Evolutionary conservation across 2,329 filamentous ascomycete genomes (phyloP), one percentile per base, ranked within the genome.

Genomic region (Akanthomyces lecanii): DNA sequence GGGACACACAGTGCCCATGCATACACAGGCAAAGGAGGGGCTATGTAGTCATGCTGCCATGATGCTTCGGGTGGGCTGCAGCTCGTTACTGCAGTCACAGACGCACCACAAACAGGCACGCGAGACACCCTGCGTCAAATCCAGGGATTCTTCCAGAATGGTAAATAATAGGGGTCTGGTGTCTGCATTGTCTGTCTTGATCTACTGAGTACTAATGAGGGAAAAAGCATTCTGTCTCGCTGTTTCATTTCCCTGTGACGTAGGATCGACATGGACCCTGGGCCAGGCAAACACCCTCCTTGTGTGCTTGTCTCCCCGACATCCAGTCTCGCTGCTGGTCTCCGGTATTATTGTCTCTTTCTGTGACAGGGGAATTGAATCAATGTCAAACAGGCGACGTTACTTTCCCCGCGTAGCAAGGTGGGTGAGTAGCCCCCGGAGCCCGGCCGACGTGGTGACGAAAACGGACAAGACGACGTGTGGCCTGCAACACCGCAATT

Each of bases 231-330:
- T 25, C 18, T 58, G 25, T 58, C 30, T 58, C 16, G 55, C 54
- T 42, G 33, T 3, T 36, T 33, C 40, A 33, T 47, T 47, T 57
- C 40, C 18, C 38, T n/a, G 40, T 57, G 54, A 57, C 54, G 54
- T 57, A 57, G 25, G 25, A 47, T 47, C 54, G 23, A 25, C 54
- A 57, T n/a, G 54, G 40, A 33, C 38, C 54, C 54, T 47, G 16
- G 21, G 25, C 30, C 40, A 10, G 7, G 18, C 51, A 38, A 23
- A 38, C 10, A 21, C 5, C 1, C 14, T 40, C 16, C 54, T 21
- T 30, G 28, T 30, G 28, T 30, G 28, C 28, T 6, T 30, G 4
- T 30, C 28, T 30, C 28, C 28, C 6, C 4, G 28, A 6, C 28
- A 30, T 30, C 21, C 18, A 47, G 21, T 21, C 14, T 44, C 18